phyloP scores from a whole-genome alignment of 345 rosid genomes.

The Microcos paniculata region DNA sequence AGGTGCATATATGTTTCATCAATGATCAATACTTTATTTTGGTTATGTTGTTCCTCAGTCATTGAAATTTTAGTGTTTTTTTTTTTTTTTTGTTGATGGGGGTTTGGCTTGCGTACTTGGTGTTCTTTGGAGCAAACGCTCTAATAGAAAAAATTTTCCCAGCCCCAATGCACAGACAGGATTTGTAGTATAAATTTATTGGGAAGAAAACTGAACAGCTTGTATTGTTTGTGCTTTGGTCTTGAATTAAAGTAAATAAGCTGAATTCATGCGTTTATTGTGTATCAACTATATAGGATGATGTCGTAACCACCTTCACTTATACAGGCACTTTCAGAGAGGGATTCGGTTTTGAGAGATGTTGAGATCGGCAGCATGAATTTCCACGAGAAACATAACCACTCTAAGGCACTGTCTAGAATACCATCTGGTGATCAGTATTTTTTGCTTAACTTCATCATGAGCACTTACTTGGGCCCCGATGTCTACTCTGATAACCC shows the following conservation, averaged over 20 bases:
- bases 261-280: background rate
- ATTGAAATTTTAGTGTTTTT: no score
- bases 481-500: slow-evolving; percentile 65
- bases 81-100: no score
- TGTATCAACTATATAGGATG: background rate
- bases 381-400: slow-evolving; percentile 20
- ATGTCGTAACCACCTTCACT: background rate
- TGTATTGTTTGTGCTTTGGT: background rate
- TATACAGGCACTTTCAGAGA: background rate
- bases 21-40: no score
- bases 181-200: background rate
- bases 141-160: no score
- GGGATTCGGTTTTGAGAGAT: background rate
- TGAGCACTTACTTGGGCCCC: slow-evolving; percentile 65
- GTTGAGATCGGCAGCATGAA: slow-evolving; percentile 19
- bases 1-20: no score
- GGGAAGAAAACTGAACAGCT: background rate
- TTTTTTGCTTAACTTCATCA: slow-evolving; percentile 56
- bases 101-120: no score
- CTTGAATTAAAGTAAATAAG: background rate
- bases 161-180: no score
- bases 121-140: no score
- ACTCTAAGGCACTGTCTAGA: slow-evolving; percentile 8
- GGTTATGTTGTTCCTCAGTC: no score
- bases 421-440: slow-evolving; percentile 34